Conservation (phyloP, 768 basidiomycete genomes). For the Collybia sp. region DNA sequence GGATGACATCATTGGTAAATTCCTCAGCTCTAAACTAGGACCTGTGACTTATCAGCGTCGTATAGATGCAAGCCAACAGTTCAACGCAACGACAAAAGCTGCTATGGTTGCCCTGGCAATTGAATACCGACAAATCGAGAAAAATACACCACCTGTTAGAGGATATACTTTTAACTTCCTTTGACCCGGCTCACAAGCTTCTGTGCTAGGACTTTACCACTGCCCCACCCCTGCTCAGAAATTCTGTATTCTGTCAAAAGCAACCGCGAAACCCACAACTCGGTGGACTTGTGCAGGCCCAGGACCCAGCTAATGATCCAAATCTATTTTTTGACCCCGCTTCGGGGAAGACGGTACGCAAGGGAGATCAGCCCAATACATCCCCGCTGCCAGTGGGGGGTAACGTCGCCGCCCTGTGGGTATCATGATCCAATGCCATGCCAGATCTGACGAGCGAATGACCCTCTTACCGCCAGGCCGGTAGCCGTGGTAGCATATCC, state of each 20-base stretch:
- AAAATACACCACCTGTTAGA: conserved; percentile 54
- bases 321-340: conserved; percentile 48
- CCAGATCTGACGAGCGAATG: too few species aligned
- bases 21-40: not conserved
- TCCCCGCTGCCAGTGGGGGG: conserved; percentile 37
- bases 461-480: not conserved
- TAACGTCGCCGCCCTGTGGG: conserved; percentile 17
- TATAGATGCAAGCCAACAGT: conserved; percentile 47
- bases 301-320: conserved; percentile 48
- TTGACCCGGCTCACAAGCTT: not conserved
- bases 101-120: conserved; percentile 49
- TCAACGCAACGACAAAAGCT: conserved; percentile 42
- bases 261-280: conserved; percentile 46
- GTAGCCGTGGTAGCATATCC: conserved; percentile 6
- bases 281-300: conserved; percentile 45
- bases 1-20: conserved; percentile 50
- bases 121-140: conserved; percentile 52
- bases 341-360: conserved; percentile 30
- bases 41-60: not conserved
- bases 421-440: not conserved
- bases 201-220: conserved; percentile 43
- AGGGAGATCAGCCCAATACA: conserved; percentile 44
- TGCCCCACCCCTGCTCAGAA: conserved; percentile 43
- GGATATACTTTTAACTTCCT: not conserved
- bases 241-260: conserved; percentile 56